These are phyloP conservation scores for Mycena galopus DNA, from an alignment of 768 basidiomycete genomes.

Conservation along the genomic window DNA sequence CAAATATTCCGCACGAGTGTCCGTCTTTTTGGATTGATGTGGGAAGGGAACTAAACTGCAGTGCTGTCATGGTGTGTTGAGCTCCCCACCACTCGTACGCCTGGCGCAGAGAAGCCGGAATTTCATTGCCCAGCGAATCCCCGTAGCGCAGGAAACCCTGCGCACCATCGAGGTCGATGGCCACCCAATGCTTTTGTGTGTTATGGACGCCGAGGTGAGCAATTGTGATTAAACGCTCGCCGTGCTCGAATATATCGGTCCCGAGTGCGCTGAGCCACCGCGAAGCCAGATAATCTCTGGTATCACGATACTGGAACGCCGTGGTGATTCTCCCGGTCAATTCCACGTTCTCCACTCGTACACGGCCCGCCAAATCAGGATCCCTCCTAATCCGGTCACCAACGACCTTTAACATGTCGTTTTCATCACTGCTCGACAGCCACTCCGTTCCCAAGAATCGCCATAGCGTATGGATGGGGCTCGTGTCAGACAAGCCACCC, in stretches of 20 bases:
- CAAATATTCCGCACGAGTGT: constrained; percentile 6
- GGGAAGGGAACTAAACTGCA: background rate
- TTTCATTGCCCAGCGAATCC: background rate
- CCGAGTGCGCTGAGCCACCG: background rate
- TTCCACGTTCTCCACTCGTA: constrained; percentile 13
- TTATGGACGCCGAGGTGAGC: constrained; percentile 10
- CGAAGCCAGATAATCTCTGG: background rate
- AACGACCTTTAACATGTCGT: constrained; percentile 8
- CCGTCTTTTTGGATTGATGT: constrained; percentile 3
- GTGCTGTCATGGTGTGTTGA: background rate
- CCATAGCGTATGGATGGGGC: background rate
- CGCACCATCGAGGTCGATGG: constrained; percentile 1
- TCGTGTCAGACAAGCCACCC: constrained; percentile 12
- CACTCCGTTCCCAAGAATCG: constrained; percentile 1
- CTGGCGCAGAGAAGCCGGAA: background rate
- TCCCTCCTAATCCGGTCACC: background rate
- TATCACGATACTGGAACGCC: background rate
- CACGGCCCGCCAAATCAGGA: background rate
- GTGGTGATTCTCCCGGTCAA: background rate
- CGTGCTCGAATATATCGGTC: background rate
- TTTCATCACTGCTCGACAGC: background rate
- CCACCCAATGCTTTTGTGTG: constrained; percentile 10
- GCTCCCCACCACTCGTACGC: constrained; percentile 13
- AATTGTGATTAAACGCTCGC: background rate
- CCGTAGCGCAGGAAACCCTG: background rate